Evolutionary conservation across 208 protist genomes (phyloP).

Genomic region (Trypanosoma melophagium): DNA sequence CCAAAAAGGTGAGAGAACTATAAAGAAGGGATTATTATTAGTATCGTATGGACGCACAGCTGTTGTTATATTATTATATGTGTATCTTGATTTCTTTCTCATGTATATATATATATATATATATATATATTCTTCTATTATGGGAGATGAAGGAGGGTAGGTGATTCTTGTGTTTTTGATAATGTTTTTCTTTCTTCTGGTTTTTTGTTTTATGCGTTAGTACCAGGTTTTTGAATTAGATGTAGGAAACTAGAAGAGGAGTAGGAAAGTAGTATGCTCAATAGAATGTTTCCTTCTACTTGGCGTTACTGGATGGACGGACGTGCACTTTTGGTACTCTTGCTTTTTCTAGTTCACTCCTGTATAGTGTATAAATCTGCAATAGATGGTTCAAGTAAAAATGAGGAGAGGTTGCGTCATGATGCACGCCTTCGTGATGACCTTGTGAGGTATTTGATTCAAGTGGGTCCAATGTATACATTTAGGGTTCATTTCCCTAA

Average conservation of each 20-base stretch:
- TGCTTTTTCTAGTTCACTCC: slow-evolving; percentile 24
- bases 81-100: too few relatives aligned
- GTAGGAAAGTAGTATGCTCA: neutral
- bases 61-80: too few relatives aligned
- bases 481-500: slow-evolving; percentile 22
- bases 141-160: too few relatives aligned
- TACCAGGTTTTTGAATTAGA: too few relatives aligned
- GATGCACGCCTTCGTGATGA: neutral
- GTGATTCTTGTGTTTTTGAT: too few relatives aligned
- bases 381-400: slow-evolving; percentile 9
- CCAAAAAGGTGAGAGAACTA: neutral
- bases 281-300: neutral
- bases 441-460: neutral
- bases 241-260: too few relatives aligned
- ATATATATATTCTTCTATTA: too few relatives aligned
- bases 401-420: neutral
- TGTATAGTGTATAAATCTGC: slow-evolving; percentile 20
- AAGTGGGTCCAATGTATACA: slow-evolving; percentile 19
- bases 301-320: slow-evolving; percentile 15
- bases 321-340: neutral
- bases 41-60: too few relatives aligned
- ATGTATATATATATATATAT: too few relatives aligned
- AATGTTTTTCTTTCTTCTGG: neutral
- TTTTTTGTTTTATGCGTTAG: too few relatives aligned
- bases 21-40: neutral